These are phyloP conservation scores for Albugo candida DNA, from an alignment of 352 stramenopile species.

Conservation along the genomic window DNA sequence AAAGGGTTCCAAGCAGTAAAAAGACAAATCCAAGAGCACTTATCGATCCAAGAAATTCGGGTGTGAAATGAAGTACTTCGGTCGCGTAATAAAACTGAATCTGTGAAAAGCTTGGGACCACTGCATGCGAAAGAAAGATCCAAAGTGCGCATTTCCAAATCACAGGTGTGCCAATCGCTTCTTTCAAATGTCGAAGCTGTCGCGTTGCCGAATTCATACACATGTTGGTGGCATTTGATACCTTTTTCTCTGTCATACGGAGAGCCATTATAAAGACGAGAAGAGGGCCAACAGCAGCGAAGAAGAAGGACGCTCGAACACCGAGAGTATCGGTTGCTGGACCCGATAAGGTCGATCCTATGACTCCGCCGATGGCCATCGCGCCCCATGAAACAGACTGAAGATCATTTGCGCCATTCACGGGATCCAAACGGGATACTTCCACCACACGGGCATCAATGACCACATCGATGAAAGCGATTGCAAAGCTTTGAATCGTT, in stretches of 20 bases:
- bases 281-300: slow-evolving; percentile 79
- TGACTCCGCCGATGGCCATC: slow-evolving; percentile 81
- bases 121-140: slow-evolving; percentile 88
- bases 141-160: slow-evolving; percentile 94
- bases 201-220: slow-evolving; percentile 19
- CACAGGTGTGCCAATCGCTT: slow-evolving; percentile 64
- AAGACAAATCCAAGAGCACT: slow-evolving; percentile 56
- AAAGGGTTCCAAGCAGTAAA: slow-evolving; percentile 51
- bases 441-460: slow-evolving; percentile 93
- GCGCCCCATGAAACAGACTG: slow-evolving; percentile 90
- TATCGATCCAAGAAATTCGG: slow-evolving; percentile 88
- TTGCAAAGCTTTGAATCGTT: slow-evolving; percentile 70
- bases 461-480: slow-evolving; percentile 91
- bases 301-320: slow-evolving; percentile 83
- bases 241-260: slow-evolving; percentile 73
- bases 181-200: slow-evolving; percentile 43
- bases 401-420: slow-evolving; percentile 80
- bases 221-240: slow-evolving; percentile 24
- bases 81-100: slow-evolving; percentile 94
- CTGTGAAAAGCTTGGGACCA: slow-evolving; percentile 84
- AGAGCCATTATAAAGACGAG: slow-evolving; percentile 78
- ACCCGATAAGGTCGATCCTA: slow-evolving; percentile 85
- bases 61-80: slow-evolving; percentile 86
- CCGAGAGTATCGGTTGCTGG: slow-evolving; percentile 81
- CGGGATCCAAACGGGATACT: slow-evolving; percentile 74